Evolutionary conservation across 1,284 basidiomycete species (phyloP), one percentile per base, ranked within the genome.

Genomic region (Hypsizygus ulmarius): DNA sequence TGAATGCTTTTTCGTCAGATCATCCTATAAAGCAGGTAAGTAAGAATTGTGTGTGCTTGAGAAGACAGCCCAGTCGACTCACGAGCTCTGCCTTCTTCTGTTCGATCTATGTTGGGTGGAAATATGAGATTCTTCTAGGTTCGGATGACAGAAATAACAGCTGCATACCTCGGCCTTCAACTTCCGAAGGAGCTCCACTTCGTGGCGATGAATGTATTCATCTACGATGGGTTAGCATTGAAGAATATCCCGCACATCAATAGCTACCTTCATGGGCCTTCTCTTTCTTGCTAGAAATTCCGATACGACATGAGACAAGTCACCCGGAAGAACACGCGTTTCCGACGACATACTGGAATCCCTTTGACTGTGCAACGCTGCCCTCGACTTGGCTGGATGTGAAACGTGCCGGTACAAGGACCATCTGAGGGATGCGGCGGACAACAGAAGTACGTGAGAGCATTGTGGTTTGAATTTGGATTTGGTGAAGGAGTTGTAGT

Each of bases 201-300:
- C 82, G 48, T 78, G 77, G 53, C 68, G 62, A 45, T 77, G 79
- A 37, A 70, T 70, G 52, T 81, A 85, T 60, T 82, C 72, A 50
- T 81, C 82, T 85, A 59, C 57, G 29, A 35, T 25, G 49, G 28
- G 9, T 37, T 40, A 47, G 52, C 28, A 39, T 25, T 25, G 21
- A 19, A 41, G 6, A 4, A 29, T 54, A 55, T 29, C 7, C 27
- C 32, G 4, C 28, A 25, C 33, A 14, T 21, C n/a, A 27, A 2
- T 43, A 54, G 61, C 45, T 55, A 82, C 85, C 78, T 71, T 88
- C 86, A 50, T 86, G 78, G 12, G 84, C 87, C 64, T 75, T 82
- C 64, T 88, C 87, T 66, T 80, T 87, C 67, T 81, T 81, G 58
- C 86, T 89, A 62, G 40, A 59, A 33, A 50, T 55, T 53, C 14